phyloP scores from a whole-genome alignment of 805 yeast genomes.

The Pichia cephalocereana region DNA sequence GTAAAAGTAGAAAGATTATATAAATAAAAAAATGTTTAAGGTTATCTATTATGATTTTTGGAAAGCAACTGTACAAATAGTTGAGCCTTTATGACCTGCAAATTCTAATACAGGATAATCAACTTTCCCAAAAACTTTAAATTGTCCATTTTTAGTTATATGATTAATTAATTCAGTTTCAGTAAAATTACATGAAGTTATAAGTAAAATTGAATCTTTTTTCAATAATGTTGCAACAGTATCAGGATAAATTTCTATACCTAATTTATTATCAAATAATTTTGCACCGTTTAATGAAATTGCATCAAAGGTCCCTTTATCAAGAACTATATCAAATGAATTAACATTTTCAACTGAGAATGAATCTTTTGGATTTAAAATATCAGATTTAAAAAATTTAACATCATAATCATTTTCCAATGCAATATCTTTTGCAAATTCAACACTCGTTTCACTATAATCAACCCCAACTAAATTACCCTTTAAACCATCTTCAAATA shows the following conservation, averaged over 20 bases:
- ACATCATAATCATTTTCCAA: constrained; percentile 29
- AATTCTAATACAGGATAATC: constrained; percentile 77
- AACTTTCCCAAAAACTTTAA: constrained; percentile 56
- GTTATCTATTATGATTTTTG: constrained; percentile 20
- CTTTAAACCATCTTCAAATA: constrained; percentile 46
- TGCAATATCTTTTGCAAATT: constrained; percentile 60
- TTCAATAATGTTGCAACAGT: constrained; percentile 51
- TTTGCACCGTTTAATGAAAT: constrained; percentile 70
- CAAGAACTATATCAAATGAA: constrained; percentile 67
- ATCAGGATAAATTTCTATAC: constrained; percentile 51
- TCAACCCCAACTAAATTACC: constrained; percentile 69
- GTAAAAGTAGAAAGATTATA: too few species aligned
- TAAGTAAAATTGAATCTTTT: constrained; percentile 49
- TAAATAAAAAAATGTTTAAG: too few species aligned
- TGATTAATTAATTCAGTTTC: constrained; percentile 58
- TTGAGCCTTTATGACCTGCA: constrained; percentile 83
- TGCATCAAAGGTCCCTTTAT: constrained; percentile 96
- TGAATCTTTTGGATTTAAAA: constrained; percentile 34
- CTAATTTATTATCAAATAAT: constrained; percentile 36
- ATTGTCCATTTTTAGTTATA: constrained; percentile 32
- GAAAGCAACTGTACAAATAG: constrained; percentile 84
- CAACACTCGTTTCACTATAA: constrained; percentile 73
- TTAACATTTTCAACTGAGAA: constrained; percentile 25
- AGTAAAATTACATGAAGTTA: constrained; percentile 94
- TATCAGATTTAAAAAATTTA: constrained; percentile 59